These are phyloP conservation scores for Zelonia costaricensis DNA, from an alignment of 208 protist species.

Conservation along the genomic window DNA sequence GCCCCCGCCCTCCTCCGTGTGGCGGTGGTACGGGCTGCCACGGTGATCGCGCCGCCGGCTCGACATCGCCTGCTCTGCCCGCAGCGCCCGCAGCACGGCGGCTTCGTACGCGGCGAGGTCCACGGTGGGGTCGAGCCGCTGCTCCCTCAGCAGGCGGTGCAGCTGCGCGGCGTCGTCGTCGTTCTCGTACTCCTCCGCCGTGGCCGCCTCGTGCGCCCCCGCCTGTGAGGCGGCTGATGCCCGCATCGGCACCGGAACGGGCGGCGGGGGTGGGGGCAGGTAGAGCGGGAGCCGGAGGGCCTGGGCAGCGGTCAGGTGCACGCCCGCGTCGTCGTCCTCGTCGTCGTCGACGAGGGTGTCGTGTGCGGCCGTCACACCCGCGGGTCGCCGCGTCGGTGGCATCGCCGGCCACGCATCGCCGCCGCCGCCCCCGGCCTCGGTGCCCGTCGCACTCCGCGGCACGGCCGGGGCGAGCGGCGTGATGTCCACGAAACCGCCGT, in stretches of 20 bases:
- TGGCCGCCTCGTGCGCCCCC: no score
- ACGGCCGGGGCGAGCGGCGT: background rate
- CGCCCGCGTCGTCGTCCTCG: background rate
- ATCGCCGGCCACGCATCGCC: conserved; percentile 1
- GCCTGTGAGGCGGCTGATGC: no score
- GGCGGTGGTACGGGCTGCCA: background rate
- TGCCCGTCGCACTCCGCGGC: background rate
- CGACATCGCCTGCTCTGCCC: conserved; percentile 10
- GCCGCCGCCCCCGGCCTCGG: background rate
- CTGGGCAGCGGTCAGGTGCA: no score
- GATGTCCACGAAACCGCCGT: background rate
- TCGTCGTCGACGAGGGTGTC: background rate
- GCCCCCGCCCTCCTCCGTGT: background rate
- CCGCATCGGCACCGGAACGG: no score
- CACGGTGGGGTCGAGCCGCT: background rate
- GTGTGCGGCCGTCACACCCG: background rate
- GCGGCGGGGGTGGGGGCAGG: no score
- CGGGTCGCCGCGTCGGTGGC: conserved; percentile 2
- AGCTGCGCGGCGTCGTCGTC: no score
- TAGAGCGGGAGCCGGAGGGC: no score
- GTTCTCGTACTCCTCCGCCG: background rate
- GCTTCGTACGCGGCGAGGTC: conserved; percentile 1
- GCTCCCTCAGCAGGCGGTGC: no score
- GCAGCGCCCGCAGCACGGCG: conserved; percentile 5
- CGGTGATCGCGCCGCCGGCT: background rate